phyloP scores from a whole-genome alignment of 805 yeast species.

The Saccharomycopsis fodiens region DNA sequence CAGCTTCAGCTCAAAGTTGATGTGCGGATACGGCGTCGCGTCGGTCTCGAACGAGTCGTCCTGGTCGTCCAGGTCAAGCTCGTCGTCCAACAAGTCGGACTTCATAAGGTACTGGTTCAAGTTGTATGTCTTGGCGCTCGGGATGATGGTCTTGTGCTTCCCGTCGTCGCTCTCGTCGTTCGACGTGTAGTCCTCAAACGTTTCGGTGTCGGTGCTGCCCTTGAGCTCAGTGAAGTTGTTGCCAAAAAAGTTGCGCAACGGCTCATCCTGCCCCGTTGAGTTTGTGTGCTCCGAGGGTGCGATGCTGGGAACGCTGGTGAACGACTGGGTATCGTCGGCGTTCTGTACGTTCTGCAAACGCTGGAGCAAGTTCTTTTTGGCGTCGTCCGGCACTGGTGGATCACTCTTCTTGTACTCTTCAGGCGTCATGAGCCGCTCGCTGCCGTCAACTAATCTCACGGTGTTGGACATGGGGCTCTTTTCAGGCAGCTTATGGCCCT shows the following conservation, averaged over 20 bases:
- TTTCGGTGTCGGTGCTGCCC: slow-evolving; percentile 5
- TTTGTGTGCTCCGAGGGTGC: slow-evolving; percentile 1
- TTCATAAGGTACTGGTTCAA: slow-evolving; percentile 14
- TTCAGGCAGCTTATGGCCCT: slow-evolving; percentile 1
- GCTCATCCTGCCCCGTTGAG: neutral
- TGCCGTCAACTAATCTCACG: slow-evolving; percentile 17
- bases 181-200: slow-evolving; percentile 7
- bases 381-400: neutral
- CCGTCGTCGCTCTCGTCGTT: slow-evolving; percentile 4
- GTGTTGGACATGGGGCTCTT: neutral
- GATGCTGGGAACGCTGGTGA: neutral
- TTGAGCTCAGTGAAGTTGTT: slow-evolving; percentile 3
- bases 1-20: neutral
- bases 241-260: slow-evolving; percentile 13
- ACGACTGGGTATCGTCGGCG: neutral
- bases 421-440: slow-evolving; percentile 19
- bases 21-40: neutral
- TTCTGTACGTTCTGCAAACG: slow-evolving; percentile 2
- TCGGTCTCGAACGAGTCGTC: neutral
- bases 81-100: slow-evolving; percentile 12
- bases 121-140: slow-evolving; percentile 14
- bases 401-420: slow-evolving; percentile 13
- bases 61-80: neutral
- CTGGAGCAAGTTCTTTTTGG: slow-evolving; percentile 14
- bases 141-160: slow-evolving; percentile 5